A percentile compares a stretch with the other conserved stretches of the same genome.
These are phyloP conservation scores for Petrea volubilis DNA, from an alignment of 257 asterid genomes.

Conservation along the genomic window DNA sequence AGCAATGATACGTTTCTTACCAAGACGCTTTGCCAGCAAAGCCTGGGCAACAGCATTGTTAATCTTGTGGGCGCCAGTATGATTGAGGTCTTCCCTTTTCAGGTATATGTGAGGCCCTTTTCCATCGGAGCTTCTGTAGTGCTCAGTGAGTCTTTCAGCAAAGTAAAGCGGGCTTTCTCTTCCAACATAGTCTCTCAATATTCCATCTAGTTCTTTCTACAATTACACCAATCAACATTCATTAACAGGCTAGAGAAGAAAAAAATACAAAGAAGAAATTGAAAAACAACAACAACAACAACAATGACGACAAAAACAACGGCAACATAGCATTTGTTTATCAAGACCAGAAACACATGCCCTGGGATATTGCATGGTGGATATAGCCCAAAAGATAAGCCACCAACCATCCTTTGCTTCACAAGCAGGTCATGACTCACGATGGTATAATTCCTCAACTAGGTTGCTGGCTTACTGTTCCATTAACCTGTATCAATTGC, in stretches of 20 bases:
- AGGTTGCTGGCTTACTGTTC: too few relatives aligned
- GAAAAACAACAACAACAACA: neutral
- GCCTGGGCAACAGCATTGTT: slow-evolving; percentile 71
- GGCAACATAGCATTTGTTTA: too few relatives aligned
- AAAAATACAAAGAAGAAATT: neutral
- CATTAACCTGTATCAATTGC: too few relatives aligned
- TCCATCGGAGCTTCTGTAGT: slow-evolving; percentile 48
- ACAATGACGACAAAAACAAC: neutral
- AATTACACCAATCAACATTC: neutral
- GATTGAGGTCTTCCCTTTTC: slow-evolving; percentile 70
- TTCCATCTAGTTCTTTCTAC: slow-evolving; percentile 60
- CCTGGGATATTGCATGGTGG: too few relatives aligned
- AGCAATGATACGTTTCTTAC: slow-evolving; percentile 65
- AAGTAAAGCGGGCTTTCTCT: slow-evolving; percentile 70
- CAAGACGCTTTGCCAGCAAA: slow-evolving; percentile 63
- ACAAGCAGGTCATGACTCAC: too few relatives aligned
- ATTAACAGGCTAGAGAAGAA: neutral
- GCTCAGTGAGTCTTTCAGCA: slow-evolving; percentile 66
- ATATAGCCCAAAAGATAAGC: too few relatives aligned
- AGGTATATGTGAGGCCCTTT: slow-evolving; percentile 59
- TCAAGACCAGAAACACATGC: too few relatives aligned
- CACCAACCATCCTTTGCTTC: too few relatives aligned
- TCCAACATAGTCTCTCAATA: slow-evolving; percentile 65
- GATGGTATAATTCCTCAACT: too few relatives aligned
- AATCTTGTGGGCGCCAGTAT: slow-evolving; percentile 72